Base-by-base conservation (phyloP, 768 basidiomycete species). In the Tricholoma terreum region DNA sequence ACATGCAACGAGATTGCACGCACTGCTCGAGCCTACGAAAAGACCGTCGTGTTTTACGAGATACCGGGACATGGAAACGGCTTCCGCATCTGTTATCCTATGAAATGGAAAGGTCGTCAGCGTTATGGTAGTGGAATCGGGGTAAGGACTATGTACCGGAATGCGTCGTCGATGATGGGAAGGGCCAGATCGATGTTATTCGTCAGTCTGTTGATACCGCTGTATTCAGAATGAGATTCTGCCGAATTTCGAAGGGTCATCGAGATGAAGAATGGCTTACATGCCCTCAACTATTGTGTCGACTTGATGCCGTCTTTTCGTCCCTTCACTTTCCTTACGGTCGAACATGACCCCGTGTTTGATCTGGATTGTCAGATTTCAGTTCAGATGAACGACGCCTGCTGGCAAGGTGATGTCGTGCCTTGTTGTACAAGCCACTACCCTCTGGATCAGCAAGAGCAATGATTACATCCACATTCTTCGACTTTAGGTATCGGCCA, bases 211-310 rank as follows among this genome's bases (percentile, higher is more conserved):
- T 98, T 98, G 74, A 98, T 91, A 14, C 94, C 95, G 45, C 94
- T 96, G 56, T 36, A 54, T 30, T 34, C 31, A 30, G 17, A 35
- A 24, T 35, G 22, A 45, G 34, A 46, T 33, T 22, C 33, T 61
- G 24, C 24, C 24, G 24, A 4, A 42, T 21, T 11, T 21, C 27
- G 30, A 31, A 17, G 33, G 51, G 31, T 45, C 30, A 30, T 50
- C 45, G 57, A 19, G 45, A 34, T 21, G 17, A n/a, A 54, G 52
- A 22, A 27, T 11, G 34, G 40, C 73, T 40, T 63, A 90, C 89
- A 94, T 92, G 57, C 92, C 91, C 73, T 93, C 92, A n/a, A 97
- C 93, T 15, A 97, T 85, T 0, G 94, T 96, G 66, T 98, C 96
- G 12, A 98, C 93, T 71, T 96, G 94, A 68, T 96, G 92, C 57